Evolutionary conservation across 768 basidiomycete species (phyloP).

Genomic region (Kwoniella mangroviensis): DNA sequence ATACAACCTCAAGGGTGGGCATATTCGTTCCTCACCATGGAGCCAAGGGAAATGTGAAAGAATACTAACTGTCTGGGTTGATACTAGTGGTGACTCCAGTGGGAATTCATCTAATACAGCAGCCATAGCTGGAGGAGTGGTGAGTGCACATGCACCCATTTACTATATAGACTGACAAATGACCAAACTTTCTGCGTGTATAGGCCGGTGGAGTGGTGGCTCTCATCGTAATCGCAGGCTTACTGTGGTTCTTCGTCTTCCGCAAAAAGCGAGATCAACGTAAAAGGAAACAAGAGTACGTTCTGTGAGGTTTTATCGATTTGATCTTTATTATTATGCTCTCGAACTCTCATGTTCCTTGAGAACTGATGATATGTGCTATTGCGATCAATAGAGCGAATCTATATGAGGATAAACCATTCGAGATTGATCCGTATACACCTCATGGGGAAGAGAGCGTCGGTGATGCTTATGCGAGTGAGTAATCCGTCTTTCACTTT

Average conservation of each 20-base stretch:
- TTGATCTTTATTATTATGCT: not conserved
- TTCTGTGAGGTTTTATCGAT: not conserved
- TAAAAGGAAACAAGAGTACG: conserved; percentile 12
- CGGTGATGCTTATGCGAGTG: conserved; percentile 18
- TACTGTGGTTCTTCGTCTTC: conserved; percentile 18
- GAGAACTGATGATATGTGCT: not conserved
- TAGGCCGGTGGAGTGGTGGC: conserved; percentile 18
- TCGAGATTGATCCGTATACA: conserved; percentile 19
- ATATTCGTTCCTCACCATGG: not conserved
- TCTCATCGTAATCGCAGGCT: not conserved
- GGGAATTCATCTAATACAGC: conserved; percentile 13
- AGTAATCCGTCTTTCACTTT: not conserved
- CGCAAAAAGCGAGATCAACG: not conserved
- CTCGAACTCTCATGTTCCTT: not conserved
- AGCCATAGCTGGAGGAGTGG: conserved; percentile 17
- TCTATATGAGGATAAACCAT: conserved; percentile 9
- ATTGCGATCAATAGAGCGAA: not conserved
- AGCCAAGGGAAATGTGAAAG: too few species aligned
- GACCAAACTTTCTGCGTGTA: not conserved
- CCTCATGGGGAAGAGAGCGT: not conserved
- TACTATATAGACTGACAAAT: not conserved
- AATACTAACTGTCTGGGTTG: not conserved
- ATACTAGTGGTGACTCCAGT: not conserved
- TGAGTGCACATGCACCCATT: too few species aligned
- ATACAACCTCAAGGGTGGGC: conserved; percentile 20